A percentile compares a stretch with the other conserved stretches of the same genome.
Conservation (phyloP, 2,329 filamentous ascomycete genomes). For the Cryphonectria japonica region DNA sequence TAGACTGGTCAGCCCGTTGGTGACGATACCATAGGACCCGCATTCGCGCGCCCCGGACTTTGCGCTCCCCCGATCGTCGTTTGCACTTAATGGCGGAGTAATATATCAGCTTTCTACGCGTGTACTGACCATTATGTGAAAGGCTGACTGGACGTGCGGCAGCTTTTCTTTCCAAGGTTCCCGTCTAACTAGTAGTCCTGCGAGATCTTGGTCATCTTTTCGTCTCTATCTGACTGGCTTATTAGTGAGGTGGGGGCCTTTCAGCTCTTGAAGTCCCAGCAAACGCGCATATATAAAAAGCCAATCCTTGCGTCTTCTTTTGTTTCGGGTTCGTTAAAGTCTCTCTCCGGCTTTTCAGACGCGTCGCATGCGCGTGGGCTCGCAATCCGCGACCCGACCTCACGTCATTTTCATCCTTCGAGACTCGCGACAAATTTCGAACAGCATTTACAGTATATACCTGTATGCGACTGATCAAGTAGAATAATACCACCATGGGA, state of each 20-base stretch:
- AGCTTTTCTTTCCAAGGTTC: neutral
- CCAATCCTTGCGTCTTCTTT: neutral
- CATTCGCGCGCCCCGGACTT: neutral
- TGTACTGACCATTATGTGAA: neutral
- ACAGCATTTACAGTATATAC: neutral
- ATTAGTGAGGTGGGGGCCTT: neutral
- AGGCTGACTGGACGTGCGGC: neutral
- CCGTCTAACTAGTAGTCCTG: neutral
- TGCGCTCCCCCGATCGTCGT: neutral
- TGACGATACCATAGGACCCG: conserved; percentile 1
- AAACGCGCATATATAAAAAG: neutral
- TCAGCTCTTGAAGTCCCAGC: neutral
- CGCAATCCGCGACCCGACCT: neutral
- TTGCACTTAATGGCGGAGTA: neutral
- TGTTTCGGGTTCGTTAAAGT: neutral
- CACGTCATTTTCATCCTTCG: neutral
- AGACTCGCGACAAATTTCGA: neutral
- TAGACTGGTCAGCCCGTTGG: conserved; percentile 3
- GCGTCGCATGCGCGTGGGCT: neutral
- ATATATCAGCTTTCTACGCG: neutral
- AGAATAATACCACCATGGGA: neutral
- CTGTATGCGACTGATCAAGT: neutral
- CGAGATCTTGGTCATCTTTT: neutral
- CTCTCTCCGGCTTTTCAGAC: neutral
- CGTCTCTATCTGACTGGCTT: neutral